Evolutionary conservation across 1,284 basidiomycete species (phyloP).

Genomic region (Rhodotorula glutinis): DNA sequence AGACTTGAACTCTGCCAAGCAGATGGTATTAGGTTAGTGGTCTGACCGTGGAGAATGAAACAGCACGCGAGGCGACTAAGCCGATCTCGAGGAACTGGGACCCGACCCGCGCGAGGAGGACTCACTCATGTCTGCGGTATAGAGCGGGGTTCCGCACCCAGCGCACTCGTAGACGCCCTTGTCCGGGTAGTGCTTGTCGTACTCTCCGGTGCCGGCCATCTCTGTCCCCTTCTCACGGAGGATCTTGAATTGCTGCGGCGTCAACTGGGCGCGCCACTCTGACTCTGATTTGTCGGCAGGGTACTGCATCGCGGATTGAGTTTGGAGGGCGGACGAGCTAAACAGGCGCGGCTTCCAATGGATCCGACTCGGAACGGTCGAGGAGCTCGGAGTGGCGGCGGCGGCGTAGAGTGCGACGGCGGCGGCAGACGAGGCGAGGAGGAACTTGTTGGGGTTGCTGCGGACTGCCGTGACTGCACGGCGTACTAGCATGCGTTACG

Average conservation of each 20-base stretch:
- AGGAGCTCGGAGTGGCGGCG: conserved; percentile 10
- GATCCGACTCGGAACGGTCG: background rate
- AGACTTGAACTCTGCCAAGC: conserved; percentile 49
- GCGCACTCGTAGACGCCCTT: conserved; percentile 41
- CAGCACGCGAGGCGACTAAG: too few relatives aligned
- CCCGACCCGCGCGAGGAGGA: too few relatives aligned
- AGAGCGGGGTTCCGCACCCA: conserved; percentile 32
- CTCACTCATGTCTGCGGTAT: conserved; percentile 35
- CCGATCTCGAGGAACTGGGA: too few relatives aligned
- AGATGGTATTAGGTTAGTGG: background rate
- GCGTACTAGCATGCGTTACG: background rate
- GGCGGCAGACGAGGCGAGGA: conserved; percentile 15
- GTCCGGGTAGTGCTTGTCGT: conserved; percentile 47
- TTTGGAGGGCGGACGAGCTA: background rate
- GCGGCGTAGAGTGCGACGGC: conserved; percentile 10
- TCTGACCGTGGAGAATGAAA: too few relatives aligned
- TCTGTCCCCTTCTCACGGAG: conserved; percentile 51
- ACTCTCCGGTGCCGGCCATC: conserved; percentile 48
- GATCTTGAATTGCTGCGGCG: conserved; percentile 42
- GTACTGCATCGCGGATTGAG: conserved; percentile 17
- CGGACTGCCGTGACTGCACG: background rate
- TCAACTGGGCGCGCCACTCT: conserved; percentile 34
- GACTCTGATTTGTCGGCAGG: conserved; percentile 9
- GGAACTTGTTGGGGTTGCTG: conserved; percentile 5
- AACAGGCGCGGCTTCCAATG: background rate